A percentile compares a stretch with the other conserved stretches of the same genome.
Conservation (phyloP, 1,139 yeast genomes). For the Geotrichum restrictum region DNA sequence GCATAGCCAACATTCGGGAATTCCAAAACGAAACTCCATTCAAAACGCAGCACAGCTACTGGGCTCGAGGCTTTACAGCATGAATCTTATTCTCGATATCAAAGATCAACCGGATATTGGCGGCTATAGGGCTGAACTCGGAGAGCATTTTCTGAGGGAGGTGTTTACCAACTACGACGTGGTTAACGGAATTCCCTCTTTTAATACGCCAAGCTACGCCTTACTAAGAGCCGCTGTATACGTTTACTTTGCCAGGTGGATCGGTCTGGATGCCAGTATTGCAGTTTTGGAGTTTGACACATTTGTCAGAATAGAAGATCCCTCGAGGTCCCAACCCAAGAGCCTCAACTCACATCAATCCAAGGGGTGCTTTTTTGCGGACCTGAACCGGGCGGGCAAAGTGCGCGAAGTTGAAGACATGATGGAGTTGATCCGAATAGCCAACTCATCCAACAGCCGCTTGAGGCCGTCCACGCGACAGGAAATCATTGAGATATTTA, state of each 20-base stretch:
- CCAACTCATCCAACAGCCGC: background rate
- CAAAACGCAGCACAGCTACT: background rate
- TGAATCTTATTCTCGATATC: conserved; percentile 1
- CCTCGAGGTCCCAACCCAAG: background rate
- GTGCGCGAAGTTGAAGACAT: conserved; percentile 17
- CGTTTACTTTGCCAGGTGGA: conserved; percentile 19
- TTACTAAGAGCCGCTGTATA: conserved; percentile 14
- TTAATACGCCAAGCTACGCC: conserved; percentile 2
- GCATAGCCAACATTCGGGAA: background rate
- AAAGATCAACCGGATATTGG: background rate
- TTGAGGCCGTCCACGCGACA: conserved; percentile 1
- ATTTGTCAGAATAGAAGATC: conserved; percentile 16
- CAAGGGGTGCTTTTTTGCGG: conserved; percentile 13
- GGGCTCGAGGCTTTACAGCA: conserved; percentile 5
- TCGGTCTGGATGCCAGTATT: conserved; percentile 16
- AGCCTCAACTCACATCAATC: background rate
- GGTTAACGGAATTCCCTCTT: background rate
- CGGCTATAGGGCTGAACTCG: background rate
- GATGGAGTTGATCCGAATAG: conserved; percentile 9
- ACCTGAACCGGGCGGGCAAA: conserved; percentile 17
- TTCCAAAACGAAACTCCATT: background rate
- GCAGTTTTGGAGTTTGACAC: conserved; percentile 14
- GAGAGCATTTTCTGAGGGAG: conserved; percentile 3
- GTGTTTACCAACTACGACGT: background rate
- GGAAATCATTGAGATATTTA: background rate